These are phyloP conservation scores for Oryza glumipatula DNA, from an alignment of 176 grass and related monocot genomes.

Conservation along the genomic window DNA sequence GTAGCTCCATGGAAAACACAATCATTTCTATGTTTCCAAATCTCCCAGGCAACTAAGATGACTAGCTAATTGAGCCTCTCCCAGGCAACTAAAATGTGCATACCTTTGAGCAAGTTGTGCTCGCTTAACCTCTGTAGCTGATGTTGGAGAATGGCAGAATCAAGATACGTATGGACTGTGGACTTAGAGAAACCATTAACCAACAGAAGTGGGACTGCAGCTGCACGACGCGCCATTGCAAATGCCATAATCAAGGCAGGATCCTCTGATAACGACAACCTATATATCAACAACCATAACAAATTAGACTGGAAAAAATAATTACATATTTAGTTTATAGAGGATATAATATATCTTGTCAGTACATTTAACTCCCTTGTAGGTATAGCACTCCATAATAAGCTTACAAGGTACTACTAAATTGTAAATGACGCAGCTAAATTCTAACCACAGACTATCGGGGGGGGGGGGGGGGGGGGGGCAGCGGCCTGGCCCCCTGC, in stretches of 20 bases:
- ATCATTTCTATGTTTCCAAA: too few relatives aligned
- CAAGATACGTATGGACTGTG: constrained; percentile 82
- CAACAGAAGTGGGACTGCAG: constrained; percentile 89
- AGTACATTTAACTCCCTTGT: neutral
- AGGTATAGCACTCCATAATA: neutral
- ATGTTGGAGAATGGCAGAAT: constrained; percentile 90
- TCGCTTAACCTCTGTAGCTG: constrained; percentile 66
- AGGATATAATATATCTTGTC: neutral
- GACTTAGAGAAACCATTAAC: constrained; percentile 94
- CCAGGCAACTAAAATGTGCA: neutral
- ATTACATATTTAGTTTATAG: constrained; percentile 3
- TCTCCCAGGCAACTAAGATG: too few relatives aligned
- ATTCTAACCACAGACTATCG: too few relatives aligned
- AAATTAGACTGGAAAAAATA: neutral
- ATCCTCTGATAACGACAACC: constrained; percentile 79
- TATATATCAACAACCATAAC: constrained; percentile 34
- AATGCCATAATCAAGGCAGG: constrained; percentile 88
- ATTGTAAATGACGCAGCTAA: too few relatives aligned
- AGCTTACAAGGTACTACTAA: neutral
- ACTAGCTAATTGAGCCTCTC: too few relatives aligned
- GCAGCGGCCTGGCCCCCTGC: too few relatives aligned
- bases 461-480: too few relatives aligned
- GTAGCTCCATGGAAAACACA: too few relatives aligned
- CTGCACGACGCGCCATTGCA: constrained; percentile 82
- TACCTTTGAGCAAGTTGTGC: constrained; percentile 84